Evolutionary conservation across 2,329 filamentous ascomycete genomes (phyloP).

Genomic region (Leptosphaerulina australis): DNA sequence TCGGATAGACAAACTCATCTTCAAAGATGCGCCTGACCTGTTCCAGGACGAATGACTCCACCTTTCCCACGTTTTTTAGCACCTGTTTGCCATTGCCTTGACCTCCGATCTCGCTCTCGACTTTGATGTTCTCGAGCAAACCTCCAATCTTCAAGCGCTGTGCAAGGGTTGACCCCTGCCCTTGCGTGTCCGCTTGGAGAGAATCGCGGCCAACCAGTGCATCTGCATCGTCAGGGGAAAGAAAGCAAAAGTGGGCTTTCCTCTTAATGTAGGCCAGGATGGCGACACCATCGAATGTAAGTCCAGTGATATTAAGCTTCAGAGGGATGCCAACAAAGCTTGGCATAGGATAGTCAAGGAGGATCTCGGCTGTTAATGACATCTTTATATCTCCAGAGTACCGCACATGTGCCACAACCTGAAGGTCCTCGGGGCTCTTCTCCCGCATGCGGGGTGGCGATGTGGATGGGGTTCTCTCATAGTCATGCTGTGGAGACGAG

Average conservation of each 20-base stretch:
- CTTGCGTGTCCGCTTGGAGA: conserved; percentile 33
- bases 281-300: conserved; percentile 94
- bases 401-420: conserved; percentile 87
- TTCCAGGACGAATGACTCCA: conserved; percentile 95
- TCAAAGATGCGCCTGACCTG: conserved; percentile 97
- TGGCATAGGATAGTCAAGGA: conserved; percentile 97
- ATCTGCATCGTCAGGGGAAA: conserved; percentile 88
- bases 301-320: conserved; percentile 90
- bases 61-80: conserved; percentile 97
- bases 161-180: conserved; percentile 31
- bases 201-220: conserved; percentile 60
- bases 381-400: conserved; percentile 89
- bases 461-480: conserved; percentile 38
- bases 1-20: conserved; percentile 97
- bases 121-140: conserved; percentile 86
- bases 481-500: conserved; percentile 37
- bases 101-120: conserved; percentile 97
- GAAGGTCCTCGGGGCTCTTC: conserved; percentile 81
- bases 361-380: conserved; percentile 89
- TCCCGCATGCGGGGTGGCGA: conserved; percentile 67
- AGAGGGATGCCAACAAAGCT: conserved; percentile 96
- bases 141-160: conserved; percentile 66
- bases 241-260: conserved; percentile 89
- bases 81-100: conserved; percentile 91
- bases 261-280: conserved; percentile 90